Evolutionary conservation across 225 moss, liverwort and hornwort genomes (phyloP).

Genomic region (Takakia lepidozioides): DNA sequence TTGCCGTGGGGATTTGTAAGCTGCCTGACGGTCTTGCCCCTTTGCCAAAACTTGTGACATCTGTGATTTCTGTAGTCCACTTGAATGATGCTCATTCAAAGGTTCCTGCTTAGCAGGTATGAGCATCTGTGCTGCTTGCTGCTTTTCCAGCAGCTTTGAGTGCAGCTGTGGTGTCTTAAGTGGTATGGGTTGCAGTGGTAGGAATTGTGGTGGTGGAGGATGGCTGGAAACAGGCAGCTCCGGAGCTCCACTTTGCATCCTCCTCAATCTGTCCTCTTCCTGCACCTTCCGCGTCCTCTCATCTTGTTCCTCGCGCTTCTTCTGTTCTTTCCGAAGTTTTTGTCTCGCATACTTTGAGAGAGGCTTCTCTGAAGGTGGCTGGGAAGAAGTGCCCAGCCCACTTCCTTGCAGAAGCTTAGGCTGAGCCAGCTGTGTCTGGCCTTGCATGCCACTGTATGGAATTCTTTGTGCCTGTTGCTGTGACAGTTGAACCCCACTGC

Average conservation of each 20-base stretch:
- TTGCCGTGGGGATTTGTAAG: constrained; percentile 41
- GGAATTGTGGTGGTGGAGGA: constrained; percentile 39
- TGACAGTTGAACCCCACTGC: constrained; percentile 26
- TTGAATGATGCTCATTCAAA: constrained; percentile 46
- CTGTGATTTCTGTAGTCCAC: constrained; percentile 46
- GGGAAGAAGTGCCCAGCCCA: constrained; percentile 21
- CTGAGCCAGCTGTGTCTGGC: constrained; percentile 27
- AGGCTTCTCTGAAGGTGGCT: constrained; percentile 64
- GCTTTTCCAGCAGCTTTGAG: constrained; percentile 56
- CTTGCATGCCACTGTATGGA: constrained; percentile 15
- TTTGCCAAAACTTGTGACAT: constrained; percentile 18
- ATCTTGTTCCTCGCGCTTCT: constrained; percentile 76
- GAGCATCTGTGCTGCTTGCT: constrained; percentile 33
- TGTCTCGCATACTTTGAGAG: constrained; percentile 66
- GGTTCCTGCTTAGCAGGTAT: constrained; percentile 67
- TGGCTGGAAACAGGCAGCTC: constrained; percentile 24
- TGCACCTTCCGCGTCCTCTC: constrained; percentile 47
- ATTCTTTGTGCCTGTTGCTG: constrained; percentile 32
- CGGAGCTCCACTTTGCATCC: constrained; percentile 31
- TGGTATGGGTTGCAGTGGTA: constrained; percentile 34
- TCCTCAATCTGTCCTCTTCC: constrained; percentile 72
- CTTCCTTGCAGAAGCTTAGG: constrained; percentile 29
- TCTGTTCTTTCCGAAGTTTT: constrained; percentile 74
- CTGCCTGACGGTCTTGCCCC: constrained; percentile 36
- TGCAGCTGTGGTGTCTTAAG: constrained; percentile 57